Evolutionary conservation across 1,284 basidiomycete species (phyloP).

Genomic region (Mycosarcoma maydis): DNA sequence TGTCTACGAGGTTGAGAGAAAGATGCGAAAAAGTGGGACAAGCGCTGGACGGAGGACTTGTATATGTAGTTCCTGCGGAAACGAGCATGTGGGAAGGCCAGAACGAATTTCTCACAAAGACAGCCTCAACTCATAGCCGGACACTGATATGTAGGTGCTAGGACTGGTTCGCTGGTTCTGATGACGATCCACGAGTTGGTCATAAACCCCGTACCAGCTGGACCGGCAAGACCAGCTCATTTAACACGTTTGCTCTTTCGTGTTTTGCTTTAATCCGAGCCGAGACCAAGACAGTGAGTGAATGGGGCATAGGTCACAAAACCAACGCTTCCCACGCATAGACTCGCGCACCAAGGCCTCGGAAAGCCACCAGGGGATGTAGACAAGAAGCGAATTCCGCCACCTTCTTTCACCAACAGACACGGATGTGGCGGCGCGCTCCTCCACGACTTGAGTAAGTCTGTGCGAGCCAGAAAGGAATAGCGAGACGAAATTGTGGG

Average conservation of each 20-base stretch:
- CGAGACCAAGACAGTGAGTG: no score
- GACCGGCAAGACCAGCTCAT: no score
- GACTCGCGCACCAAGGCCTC: neutral
- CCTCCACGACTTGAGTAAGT: no score
- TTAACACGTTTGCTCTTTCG: no score
- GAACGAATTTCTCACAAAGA: no score
- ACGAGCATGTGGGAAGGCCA: neutral
- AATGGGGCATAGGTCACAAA: no score
- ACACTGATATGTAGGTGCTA: no score
- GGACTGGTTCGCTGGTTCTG: no score
- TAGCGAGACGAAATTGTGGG: constrained; percentile 7
- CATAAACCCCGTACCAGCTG: neutral
- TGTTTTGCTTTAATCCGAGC: no score
- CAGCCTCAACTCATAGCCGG: no score
- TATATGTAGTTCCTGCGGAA: constrained; percentile 4
- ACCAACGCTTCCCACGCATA: neutral
- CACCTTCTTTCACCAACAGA: no score
- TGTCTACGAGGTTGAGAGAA: neutral
- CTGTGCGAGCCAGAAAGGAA: neutral
- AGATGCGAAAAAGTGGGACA: neutral
- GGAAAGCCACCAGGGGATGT: neutral
- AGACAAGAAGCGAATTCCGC: no score
- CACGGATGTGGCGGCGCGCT: constrained; percentile 1
- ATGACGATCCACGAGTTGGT: constrained; percentile 13
- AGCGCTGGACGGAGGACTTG: neutral